Evolutionary conservation across 768 basidiomycete species (phyloP).

Genomic region (Lentinula edodes): DNA sequence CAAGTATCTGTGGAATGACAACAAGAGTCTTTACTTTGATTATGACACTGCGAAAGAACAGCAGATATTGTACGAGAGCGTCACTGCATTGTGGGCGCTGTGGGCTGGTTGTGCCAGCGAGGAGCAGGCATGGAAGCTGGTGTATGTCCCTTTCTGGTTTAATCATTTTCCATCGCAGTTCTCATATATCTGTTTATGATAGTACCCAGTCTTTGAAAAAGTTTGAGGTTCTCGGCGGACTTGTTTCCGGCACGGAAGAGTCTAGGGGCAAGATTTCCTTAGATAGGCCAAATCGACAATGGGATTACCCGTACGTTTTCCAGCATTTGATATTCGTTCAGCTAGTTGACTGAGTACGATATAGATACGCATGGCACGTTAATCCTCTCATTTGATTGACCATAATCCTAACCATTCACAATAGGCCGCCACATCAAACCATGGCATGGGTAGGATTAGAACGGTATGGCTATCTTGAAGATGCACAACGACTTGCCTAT

Average conservation of each 20-base stretch:
- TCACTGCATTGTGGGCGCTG: constrained; percentile 93
- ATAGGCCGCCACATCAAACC: constrained; percentile 94
- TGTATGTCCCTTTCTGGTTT: constrained; percentile 49
- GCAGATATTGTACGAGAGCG: constrained; percentile 93
- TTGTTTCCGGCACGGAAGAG: constrained; percentile 95
- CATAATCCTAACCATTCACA: constrained; percentile 9
- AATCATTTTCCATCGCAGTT: constrained; percentile 3
- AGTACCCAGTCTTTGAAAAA: constrained; percentile 86
- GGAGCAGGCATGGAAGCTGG: constrained; percentile 88
- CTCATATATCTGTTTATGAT: constrained; percentile 15
- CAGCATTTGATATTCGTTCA: background rate
- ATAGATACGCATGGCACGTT: constrained; percentile 64
- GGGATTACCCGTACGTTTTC: constrained; percentile 87
- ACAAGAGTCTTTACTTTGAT: constrained; percentile 90
- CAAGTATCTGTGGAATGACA: constrained; percentile 96
- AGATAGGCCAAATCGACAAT: constrained; percentile 95
- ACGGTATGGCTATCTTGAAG: constrained; percentile 91
- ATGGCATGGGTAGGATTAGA: constrained; percentile 98
- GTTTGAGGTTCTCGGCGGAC: constrained; percentile 93
- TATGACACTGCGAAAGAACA: constrained; percentile 90
- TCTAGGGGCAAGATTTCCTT: constrained; percentile 94
- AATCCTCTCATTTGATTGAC: background rate
- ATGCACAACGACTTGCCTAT: constrained; percentile 90
- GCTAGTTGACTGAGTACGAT: constrained; percentile 12
- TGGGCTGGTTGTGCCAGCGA: constrained; percentile 99